phyloP scores from a whole-genome alignment of 1,284 basidiomycete genomes.

The Leccinum proximum region DNA sequence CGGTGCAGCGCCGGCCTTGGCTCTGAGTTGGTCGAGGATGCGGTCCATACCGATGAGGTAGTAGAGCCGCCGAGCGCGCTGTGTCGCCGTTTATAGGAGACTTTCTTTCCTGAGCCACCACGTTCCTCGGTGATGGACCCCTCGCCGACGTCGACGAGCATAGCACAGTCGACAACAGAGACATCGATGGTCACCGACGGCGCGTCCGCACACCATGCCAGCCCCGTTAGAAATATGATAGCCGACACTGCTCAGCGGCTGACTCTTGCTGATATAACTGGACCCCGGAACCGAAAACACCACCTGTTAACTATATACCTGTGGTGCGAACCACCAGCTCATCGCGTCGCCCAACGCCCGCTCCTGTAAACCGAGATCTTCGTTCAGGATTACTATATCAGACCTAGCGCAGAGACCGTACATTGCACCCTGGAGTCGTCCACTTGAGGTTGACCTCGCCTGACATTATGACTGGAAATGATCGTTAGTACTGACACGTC shows the following conservation, averaged over 20 bases:
- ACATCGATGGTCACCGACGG: slow-evolving; percentile 19
- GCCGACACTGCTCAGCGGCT: too few species aligned
- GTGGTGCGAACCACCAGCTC: too few species aligned
- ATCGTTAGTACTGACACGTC: not conserved
- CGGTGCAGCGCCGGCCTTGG: slow-evolving; percentile 6
- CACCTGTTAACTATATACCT: too few species aligned
- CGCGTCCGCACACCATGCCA: slow-evolving; percentile 41
- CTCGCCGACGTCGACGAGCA: slow-evolving; percentile 10
- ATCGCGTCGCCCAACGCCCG: too few species aligned
- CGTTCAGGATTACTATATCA: too few species aligned
- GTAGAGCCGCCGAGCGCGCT: not conserved
- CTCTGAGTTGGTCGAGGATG: slow-evolving; percentile 26
- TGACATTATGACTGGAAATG: slow-evolving; percentile 41
- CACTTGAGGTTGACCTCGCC: slow-evolving; percentile 34
- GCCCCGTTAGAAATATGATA: slow-evolving; percentile 38
- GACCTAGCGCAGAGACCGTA: slow-evolving; percentile 31
- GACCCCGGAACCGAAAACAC: too few species aligned
- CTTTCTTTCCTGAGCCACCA: slow-evolving; percentile 11
- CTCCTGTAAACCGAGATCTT: too few species aligned
- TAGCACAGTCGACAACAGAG: slow-evolving; percentile 14
- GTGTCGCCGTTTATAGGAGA: slow-evolving; percentile 18
- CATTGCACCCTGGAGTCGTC: slow-evolving; percentile 42
- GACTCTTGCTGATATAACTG: too few species aligned
- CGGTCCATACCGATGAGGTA: slow-evolving; percentile 18
- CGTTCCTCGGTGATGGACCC: slow-evolving; percentile 15